Evolutionary conservation across 2,329 filamentous ascomycete species (phyloP).

Genomic region (Falciphora oryzae): DNA sequence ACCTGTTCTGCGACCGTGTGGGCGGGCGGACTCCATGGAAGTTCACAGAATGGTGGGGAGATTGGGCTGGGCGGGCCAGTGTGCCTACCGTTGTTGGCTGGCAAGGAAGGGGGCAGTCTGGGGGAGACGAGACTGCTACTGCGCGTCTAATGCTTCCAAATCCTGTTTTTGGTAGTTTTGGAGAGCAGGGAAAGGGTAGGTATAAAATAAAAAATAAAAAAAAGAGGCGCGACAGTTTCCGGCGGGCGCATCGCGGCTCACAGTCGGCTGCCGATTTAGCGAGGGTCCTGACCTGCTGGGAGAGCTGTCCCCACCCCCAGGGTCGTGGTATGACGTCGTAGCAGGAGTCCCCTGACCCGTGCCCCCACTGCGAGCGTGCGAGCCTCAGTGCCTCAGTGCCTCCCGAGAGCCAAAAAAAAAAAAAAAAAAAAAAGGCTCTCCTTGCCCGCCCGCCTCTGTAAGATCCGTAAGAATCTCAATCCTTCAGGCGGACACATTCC

Average conservation of each 20-base stretch:
- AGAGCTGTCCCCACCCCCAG: slow-evolving; percentile 2
- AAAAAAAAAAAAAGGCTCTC: too few relatives aligned
- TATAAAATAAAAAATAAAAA: neutral
- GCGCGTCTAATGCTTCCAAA: neutral
- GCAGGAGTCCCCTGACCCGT: slow-evolving; percentile 3
- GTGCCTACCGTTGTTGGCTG: too few relatives aligned
- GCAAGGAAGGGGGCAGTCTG: neutral
- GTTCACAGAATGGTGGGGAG: neutral
- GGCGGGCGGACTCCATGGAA: neutral
- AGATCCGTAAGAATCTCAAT: too few relatives aligned
- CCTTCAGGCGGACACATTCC: neutral
- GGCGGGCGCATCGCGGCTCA: neutral
- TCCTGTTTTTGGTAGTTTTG: neutral
- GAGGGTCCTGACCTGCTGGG: neutral
- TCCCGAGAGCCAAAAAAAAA: too few relatives aligned
- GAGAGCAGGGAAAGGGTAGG: neutral
- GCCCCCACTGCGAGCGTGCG: too few relatives aligned
- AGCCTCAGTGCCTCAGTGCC: too few relatives aligned
- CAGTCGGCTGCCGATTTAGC: slow-evolving; percentile 1
- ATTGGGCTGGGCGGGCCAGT: neutral
- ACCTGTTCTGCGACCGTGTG: neutral
- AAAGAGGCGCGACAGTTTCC: neutral
- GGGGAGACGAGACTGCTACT: too few relatives aligned
- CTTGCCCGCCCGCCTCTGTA: too few relatives aligned
- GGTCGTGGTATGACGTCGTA: slow-evolving; percentile 9